Conservation (phyloP, 139 green algal genomes). For the Pleodorina starrii region DNA sequence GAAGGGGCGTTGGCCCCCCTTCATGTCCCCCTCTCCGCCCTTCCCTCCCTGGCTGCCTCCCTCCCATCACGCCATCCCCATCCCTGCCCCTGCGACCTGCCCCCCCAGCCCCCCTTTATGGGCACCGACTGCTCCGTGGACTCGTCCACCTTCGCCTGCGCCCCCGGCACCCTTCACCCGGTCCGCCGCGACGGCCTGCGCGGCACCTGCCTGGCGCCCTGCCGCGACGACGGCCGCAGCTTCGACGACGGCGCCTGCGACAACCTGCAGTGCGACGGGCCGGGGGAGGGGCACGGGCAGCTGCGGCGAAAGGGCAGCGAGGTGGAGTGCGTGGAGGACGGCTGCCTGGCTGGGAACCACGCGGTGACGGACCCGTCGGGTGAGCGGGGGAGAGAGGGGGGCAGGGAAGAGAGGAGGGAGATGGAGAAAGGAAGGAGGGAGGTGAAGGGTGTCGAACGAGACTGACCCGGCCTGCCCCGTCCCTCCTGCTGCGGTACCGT, state of each 20-base stretch:
- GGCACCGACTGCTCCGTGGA: conserved; percentile 76
- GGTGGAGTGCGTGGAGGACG: conserved; percentile 35
- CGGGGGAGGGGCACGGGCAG: background rate
- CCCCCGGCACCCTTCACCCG: background rate
- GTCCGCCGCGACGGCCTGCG: background rate
- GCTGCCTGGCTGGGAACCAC: background rate
- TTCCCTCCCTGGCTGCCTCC: too few relatives aligned
- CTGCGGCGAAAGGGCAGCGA: conserved; percentile 40
- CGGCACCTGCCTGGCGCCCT: conserved; percentile 25
- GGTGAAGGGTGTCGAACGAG: too few relatives aligned
- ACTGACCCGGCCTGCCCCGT: too few relatives aligned
- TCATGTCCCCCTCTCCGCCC: too few relatives aligned
- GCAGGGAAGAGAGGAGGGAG: background rate
- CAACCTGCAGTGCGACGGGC: conserved; percentile 10
- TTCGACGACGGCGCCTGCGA: conserved; percentile 23
- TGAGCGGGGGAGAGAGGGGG: background rate
- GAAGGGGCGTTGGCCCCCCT: too few relatives aligned
- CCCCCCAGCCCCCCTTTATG: conserved; percentile 47
- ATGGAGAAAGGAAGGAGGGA: too few relatives aligned
- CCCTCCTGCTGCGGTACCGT: too few relatives aligned
- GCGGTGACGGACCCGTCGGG: conserved; percentile 26
- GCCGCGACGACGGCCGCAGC: conserved; percentile 31
- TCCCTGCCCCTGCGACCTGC: too few relatives aligned
- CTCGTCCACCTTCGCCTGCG: conserved; percentile 3
- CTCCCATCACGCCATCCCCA: too few relatives aligned